Conservation (phyloP, 1,139 yeast genomes). For the Magnusiomyces paraingens region DNA sequence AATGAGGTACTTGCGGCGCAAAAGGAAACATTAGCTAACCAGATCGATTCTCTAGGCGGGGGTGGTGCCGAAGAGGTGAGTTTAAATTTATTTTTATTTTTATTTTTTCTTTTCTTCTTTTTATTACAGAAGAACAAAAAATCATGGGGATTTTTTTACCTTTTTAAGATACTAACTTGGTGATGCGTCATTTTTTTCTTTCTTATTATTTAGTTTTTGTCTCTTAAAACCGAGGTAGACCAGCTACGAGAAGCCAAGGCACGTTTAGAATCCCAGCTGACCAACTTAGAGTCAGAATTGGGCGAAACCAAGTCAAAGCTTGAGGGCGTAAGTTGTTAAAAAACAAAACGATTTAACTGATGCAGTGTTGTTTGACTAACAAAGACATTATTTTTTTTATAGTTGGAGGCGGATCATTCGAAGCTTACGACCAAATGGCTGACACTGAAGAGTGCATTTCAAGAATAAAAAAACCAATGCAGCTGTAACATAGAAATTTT, state of each 20-base stretch:
- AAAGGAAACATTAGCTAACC: slow-evolving; percentile 43
- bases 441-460: slow-evolving; percentile 28
- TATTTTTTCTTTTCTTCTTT: slow-evolving; percentile 27
- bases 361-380: slow-evolving; percentile 15
- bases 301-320: slow-evolving; percentile 25
- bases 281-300: slow-evolving; percentile 31
- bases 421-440: slow-evolving; percentile 27
- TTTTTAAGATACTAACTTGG: slow-evolving; percentile 36
- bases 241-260: slow-evolving; percentile 33
- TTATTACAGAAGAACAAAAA: slow-evolving; percentile 39
- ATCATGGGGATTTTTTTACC: slow-evolving; percentile 25
- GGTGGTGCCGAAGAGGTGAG: slow-evolving; percentile 15
- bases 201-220: slow-evolving; percentile 28
- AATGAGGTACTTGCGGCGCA: slow-evolving; percentile 52
- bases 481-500: slow-evolving; percentile 21
- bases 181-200: slow-evolving; percentile 32
- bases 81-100: slow-evolving; percentile 26
- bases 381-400: slow-evolving; percentile 6
- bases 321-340: background rate
- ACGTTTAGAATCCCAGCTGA: slow-evolving; percentile 30
- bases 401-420: slow-evolving; percentile 17
- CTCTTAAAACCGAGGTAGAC: slow-evolving; percentile 43
- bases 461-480: slow-evolving; percentile 26
- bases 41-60: slow-evolving; percentile 11
- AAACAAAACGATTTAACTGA: background rate